Evolutionary conservation across 2,329 filamentous ascomycete species (phyloP).

Genomic region (Verticillium zaregamsianum): DNA sequence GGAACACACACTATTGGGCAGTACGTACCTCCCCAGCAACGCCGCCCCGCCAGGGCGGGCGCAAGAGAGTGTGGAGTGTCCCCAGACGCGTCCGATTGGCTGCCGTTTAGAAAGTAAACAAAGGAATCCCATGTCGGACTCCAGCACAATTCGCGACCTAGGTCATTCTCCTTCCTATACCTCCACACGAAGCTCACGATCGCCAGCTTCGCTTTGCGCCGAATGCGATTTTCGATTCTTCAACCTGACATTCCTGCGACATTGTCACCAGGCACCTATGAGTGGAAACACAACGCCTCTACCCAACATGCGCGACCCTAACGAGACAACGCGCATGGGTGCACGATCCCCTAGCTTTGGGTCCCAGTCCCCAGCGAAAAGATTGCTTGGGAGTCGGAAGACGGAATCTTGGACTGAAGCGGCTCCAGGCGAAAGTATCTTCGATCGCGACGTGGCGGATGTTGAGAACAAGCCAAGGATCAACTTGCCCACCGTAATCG

Average conservation of each 20-base stretch:
- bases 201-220: not conserved
- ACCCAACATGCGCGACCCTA: not conserved
- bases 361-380: not conserved
- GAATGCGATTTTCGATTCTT: not conserved
- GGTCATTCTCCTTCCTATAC: not conserved
- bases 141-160: not conserved
- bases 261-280: not conserved
- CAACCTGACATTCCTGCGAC: not conserved
- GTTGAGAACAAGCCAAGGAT: not conserved
- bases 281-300: not conserved
- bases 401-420: not conserved
- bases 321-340: not conserved
- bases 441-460: not conserved
- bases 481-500: not conserved
- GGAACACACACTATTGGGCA: not conserved
- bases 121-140: not conserved
- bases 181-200: not conserved
- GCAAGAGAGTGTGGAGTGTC: not conserved
- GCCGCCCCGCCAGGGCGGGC: not conserved
- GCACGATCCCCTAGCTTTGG: not conserved
- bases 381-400: not conserved
- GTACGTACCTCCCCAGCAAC: not conserved
- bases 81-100: slow-evolving; percentile 6
- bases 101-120: slow-evolving; percentile 11
- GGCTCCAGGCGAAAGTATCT: not conserved